Base-by-base conservation (phyloP, 352 stramenopile species). In the Phytophthora podocarpi region DNA sequence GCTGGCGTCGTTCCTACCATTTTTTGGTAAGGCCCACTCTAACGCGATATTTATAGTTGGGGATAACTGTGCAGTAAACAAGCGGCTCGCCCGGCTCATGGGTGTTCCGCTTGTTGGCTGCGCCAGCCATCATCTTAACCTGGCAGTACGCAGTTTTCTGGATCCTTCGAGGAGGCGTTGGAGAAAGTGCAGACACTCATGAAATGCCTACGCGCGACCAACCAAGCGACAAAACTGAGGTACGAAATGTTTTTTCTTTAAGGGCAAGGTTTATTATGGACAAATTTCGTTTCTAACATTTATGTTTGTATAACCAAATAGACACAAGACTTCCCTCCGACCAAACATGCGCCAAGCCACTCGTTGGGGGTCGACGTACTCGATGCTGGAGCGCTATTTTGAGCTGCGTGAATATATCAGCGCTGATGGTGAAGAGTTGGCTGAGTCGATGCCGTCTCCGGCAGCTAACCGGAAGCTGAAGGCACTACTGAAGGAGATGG, bases 51-150 rank as follows among this genome's bases (percentile, higher is more conserved):
- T 59, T 54, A 10, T 59, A 16, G 46, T 65, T 34, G 45, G 56
- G 0, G 57, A 54, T 15, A 65, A 65, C 23, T 59, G 46, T 24
- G 37, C 31, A 5, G 20, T 50, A 1, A 64, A 56, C 27, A 56
- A 51, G 45, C 24, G 43, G 26, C 20, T 64, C 1, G 43, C 45
- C 0, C 46, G 37, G 46, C 24, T n/a, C n/a, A n/a, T n/a, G n/a
- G n/a, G n/a, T n/a, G n/a, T n/a, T n/a, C n/a, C n/a, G n/a, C n/a
- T n/a, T n/a, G n/a, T n/a, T n/a, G n/a, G n/a, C n/a, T n/a, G n/a
- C n/a, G n/a, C n/a, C n/a, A n/a, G n/a, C n/a, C 46, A 64, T 35
- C 46, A 20, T 0, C 35, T 54, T 0, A 63, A 65, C 8, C 20
- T 65, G 8, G 57, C 34, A 0, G 32, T 51, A 1, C 39, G 41